phyloP scores from a whole-genome alignment of 768 basidiomycete genomes.

The Suillus occidentalis region DNA sequence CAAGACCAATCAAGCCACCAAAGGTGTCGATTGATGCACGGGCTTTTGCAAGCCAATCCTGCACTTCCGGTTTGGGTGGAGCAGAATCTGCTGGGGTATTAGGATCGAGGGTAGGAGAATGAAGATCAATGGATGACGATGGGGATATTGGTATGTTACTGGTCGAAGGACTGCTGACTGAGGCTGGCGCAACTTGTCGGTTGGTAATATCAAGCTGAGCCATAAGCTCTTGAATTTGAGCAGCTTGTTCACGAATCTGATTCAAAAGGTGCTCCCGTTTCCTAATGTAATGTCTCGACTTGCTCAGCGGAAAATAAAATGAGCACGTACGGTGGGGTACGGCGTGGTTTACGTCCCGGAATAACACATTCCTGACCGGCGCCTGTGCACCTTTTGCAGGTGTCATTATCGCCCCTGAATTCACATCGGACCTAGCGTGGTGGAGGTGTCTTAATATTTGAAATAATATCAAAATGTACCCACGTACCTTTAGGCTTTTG shows the following conservation, averaged over 20 bases:
- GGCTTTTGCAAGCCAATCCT: conserved; percentile 78
- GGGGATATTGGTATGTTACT: conserved; percentile 38
- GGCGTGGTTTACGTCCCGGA: conserved; percentile 82
- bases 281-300: conserved; percentile 34
- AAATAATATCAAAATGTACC: background rate
- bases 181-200: conserved; percentile 20
- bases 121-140: conserved; percentile 24
- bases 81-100: conserved; percentile 23
- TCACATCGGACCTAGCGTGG: conserved; percentile 69
- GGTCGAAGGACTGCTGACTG: conserved; percentile 26
- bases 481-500: conserved; percentile 52
- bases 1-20: conserved; percentile 63
- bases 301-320: background rate
- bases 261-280: conserved; percentile 81
- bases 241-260: conserved; percentile 73
- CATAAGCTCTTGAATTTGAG: conserved; percentile 73
- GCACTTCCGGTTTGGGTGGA: conserved; percentile 54
- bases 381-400: conserved; percentile 72
- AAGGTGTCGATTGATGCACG: conserved; percentile 68
- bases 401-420: conserved; percentile 68
- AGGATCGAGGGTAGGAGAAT: conserved; percentile 27
- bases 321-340: conserved; percentile 68
- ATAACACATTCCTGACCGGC: conserved; percentile 75
- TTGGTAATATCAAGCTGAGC: conserved; percentile 56
- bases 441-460: background rate